Evolutionary conservation across 2,329 filamentous ascomycete species (phyloP).

Genomic region (Pseudocercospora ulei): DNA sequence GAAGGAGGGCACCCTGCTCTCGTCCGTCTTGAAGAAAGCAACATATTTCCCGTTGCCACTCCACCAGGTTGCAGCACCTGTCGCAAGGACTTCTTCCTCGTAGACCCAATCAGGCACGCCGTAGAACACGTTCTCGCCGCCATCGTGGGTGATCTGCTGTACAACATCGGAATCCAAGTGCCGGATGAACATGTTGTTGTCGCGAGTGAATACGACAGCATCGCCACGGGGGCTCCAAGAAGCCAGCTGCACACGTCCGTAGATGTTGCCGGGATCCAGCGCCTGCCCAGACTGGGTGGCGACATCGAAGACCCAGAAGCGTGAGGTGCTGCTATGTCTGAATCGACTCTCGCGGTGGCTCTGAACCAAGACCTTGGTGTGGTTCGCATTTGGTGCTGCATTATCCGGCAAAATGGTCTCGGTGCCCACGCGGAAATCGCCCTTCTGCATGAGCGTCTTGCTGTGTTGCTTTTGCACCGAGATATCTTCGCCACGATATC

Average conservation of each 20-base stretch:
- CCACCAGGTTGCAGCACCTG: conserved; percentile 88
- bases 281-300: conserved; percentile 65
- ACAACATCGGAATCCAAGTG: conserved; percentile 52
- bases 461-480: conserved; percentile 43
- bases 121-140: conserved; percentile 82
- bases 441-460: conserved; percentile 64
- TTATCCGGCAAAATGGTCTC: conserved; percentile 49
- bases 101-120: conserved; percentile 97
- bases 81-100: conserved; percentile 72
- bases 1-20: conserved; percentile 81
- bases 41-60: conserved; percentile 79
- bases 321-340: conserved; percentile 77
- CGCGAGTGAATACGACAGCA: conserved; percentile 74
- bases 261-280: conserved; percentile 58
- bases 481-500: conserved; percentile 43
- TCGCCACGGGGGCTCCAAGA: conserved; percentile 82
- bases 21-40: conserved; percentile 87
- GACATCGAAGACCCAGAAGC: conserved; percentile 90
- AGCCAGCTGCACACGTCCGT: conserved; percentile 67
- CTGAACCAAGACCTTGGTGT: conserved; percentile 76
- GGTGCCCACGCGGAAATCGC: conserved; percentile 52
- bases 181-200: conserved; percentile 84
- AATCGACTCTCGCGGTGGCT: conserved; percentile 67
- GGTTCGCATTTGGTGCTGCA: conserved; percentile 67
- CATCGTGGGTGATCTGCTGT: conserved; percentile 71